Base-by-base conservation (phyloP, 805 yeast species). In the Kazachstania bromeliacearum region DNA sequence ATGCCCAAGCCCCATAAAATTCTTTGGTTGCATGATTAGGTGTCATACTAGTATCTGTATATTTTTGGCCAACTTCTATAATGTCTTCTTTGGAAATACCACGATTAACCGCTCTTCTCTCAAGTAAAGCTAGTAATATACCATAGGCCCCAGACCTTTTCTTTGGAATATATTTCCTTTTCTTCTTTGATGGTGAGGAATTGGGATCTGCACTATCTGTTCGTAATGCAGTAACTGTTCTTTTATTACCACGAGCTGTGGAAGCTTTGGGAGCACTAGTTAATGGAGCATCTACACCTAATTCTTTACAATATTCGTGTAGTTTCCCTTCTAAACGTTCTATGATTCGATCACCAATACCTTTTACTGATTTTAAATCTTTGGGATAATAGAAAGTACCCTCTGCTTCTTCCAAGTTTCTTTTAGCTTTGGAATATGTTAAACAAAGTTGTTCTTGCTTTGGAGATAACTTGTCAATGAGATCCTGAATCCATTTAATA, bases 61-160 rank as follows among this genome's bases (percentile, higher is more conserved):
- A 77, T 7, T 66, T 68, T 1, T 72, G 55, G 0, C 83, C 94
- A 13, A 55, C 47, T 7, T 64, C 49, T 2, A 72, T 62, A 5
- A 87, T 68, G 26, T 74, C 79, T 8, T 72, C 73, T 49, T 75
- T 80, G 4, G 77, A 67, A 47, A 83, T 49, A 0, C 95, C 94
- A n/a, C 55, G 50, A 15, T 67, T 56, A 2, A 57, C 47, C 4
- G 59, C 54, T 47, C 78, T 85, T 19, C 51, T 38, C 31, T 72
- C 64, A 34, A 66, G 60, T 3, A 87, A 58, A 0, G 78, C 77
- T 14, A 85, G 42, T 14, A 87, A 48, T 7, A 87, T 80, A 0
- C 92, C 95, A 61, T 83, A 88, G 0, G 83, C 94, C 1, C 96
- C 96, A 0, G 92, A 75, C 24, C 88, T 61, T 41, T 75, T 74